Evolutionary conservation across 306 rosid species (phyloP).

Genomic region (Trifolium subterraneum): DNA sequence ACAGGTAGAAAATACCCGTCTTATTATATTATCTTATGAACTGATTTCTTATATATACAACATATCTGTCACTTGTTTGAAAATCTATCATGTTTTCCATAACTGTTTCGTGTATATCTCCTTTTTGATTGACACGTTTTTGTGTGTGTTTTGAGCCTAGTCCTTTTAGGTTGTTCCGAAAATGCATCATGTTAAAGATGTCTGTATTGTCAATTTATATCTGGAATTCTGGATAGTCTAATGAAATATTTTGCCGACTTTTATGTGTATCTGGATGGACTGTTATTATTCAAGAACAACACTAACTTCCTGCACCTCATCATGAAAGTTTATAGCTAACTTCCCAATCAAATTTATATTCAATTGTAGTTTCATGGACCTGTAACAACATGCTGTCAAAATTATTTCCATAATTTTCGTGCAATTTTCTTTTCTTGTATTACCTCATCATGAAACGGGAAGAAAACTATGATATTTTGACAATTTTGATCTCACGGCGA

Average conservation of each 20-base stretch:
- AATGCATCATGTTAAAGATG: slow-evolving; percentile 27
- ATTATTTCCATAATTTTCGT: not conserved
- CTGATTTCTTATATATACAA: slow-evolving; percentile 30
- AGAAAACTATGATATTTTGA: not conserved
- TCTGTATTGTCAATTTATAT: slow-evolving; percentile 13
- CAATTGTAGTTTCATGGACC: too few species aligned
- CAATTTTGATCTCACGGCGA: not conserved
- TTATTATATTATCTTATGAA: slow-evolving; percentile 17
- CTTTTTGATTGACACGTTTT: slow-evolving; percentile 14
- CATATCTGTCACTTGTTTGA: not conserved
- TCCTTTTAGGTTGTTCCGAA: slow-evolving; percentile 33
- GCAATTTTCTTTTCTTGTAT: not conserved
- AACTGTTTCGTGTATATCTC: not conserved
- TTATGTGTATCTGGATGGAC: slow-evolving; percentile 5
- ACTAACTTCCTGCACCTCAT: not conserved
- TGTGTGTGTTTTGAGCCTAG: slow-evolving; percentile 9
- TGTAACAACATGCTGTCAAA: not conserved
- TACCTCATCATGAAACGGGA: slow-evolving; percentile 2
- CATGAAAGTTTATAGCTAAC: not conserved
- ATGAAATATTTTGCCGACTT: slow-evolving; percentile 8
- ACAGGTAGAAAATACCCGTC: slow-evolving; percentile 62
- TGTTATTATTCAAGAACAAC: not conserved
- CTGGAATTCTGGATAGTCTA: not conserved
- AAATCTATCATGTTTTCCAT: slow-evolving; percentile 19
- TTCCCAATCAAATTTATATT: too few species aligned